Conservation (phyloP, 179 eudicot genomes). For the Corrigiola litoralis region DNA sequence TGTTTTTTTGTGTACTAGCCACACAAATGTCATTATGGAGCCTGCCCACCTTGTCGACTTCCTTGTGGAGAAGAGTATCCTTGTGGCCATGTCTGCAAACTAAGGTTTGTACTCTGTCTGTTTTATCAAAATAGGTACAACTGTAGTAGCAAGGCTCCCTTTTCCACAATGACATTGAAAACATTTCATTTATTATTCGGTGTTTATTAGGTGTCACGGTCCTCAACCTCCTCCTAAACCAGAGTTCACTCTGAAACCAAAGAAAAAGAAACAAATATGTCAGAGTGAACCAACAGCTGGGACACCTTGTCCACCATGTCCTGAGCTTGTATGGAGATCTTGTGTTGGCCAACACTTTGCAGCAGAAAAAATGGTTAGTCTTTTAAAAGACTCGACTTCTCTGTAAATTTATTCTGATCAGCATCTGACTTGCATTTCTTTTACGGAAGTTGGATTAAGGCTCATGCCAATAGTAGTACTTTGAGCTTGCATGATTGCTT, state of each 20-base stretch:
- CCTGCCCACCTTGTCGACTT: slow-evolving; percentile 83
- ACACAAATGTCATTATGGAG: slow-evolving; percentile 97
- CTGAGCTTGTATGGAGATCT: slow-evolving; percentile 90
- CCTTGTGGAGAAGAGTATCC: slow-evolving; percentile 78
- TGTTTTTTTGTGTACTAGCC: slow-evolving; percentile 38
- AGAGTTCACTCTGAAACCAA: slow-evolving; percentile 86
- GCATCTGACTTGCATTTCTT: too few relatives aligned
- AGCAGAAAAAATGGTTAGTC: slow-evolving; percentile 84
- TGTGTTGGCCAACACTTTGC: slow-evolving; percentile 89
- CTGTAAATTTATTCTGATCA: too few relatives aligned
- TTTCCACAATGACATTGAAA: background rate
- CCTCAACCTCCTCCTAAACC: slow-evolving; percentile 81
- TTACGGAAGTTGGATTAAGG: background rate
- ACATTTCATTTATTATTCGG: background rate
- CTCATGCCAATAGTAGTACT: background rate
- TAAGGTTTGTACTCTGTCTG: slow-evolving; percentile 43
- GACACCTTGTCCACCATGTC: slow-evolving; percentile 83
- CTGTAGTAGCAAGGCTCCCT: background rate
- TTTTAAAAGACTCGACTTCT: too few relatives aligned
- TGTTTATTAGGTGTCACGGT: slow-evolving; percentile 80
- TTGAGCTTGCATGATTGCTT: background rate
- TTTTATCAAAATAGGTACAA: background rate
- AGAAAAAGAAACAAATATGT: slow-evolving; percentile 63
- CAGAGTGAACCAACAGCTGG: slow-evolving; percentile 67
- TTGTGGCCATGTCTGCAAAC: slow-evolving; percentile 82